Conservation (phyloP, 768 basidiomycete genomes). For the Boletus reticuloceps region DNA sequence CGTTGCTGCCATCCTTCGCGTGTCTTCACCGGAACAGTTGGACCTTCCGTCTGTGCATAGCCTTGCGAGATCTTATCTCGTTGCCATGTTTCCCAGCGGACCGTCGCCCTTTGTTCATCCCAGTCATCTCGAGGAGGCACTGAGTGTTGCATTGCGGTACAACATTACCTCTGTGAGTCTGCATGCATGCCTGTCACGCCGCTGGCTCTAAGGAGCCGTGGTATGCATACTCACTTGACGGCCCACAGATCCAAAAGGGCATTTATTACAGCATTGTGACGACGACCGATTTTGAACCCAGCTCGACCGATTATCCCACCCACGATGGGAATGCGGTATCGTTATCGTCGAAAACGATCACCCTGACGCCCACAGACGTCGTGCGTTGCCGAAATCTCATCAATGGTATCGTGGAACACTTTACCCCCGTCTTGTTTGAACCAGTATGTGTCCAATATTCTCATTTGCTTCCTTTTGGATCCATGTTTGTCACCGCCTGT, state of each 20-base stretch:
- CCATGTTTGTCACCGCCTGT: not conserved
- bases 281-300: conserved; percentile 52
- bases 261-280: conserved; percentile 65
- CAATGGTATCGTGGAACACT: conserved; percentile 56
- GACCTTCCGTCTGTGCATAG: conserved; percentile 55
- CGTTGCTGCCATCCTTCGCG: conserved; percentile 54
- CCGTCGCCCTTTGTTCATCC: conserved; percentile 43
- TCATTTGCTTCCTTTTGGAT: too few species aligned
- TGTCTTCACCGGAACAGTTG: conserved; percentile 52
- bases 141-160: conserved; percentile 49
- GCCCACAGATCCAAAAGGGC: conserved; percentile 53
- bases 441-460: conserved; percentile 35
- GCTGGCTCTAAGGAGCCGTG: not conserved
- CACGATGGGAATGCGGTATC: not conserved
- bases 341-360: not conserved
- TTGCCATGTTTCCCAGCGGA: conserved; percentile 47
- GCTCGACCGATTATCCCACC: conserved; percentile 18
- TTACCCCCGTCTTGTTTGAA: conserved; percentile 72
- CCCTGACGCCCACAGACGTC: conserved; percentile 33
- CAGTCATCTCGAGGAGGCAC: conserved; percentile 49
- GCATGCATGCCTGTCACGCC: not conserved
- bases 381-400: conserved; percentile 49
- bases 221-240: not conserved
- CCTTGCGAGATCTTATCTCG: conserved; percentile 42
- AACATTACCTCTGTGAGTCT: conserved; percentile 48